Conservation (phyloP, 2,329 filamentous ascomycete genomes). For the Diaporthe longicolla region DNA sequence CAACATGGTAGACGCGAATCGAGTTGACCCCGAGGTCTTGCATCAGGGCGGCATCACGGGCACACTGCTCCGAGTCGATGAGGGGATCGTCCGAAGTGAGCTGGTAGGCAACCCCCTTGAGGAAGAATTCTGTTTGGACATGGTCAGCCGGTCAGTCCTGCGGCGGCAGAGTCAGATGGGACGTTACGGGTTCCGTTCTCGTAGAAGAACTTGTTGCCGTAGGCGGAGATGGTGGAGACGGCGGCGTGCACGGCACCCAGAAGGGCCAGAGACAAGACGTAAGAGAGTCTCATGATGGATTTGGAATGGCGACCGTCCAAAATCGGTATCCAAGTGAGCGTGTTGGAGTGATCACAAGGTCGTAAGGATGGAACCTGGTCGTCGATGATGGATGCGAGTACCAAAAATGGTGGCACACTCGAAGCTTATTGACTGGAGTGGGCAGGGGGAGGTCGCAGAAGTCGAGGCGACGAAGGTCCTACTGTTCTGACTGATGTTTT, state of each 20-base stretch:
- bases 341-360: conserved; percentile 20
- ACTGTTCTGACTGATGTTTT: conserved; percentile 24
- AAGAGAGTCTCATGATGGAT: conserved; percentile 56
- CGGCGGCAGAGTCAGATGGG: conserved; percentile 69
- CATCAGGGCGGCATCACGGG: conserved; percentile 83
- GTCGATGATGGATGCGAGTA: conserved; percentile 14
- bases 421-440: conserved; percentile 13
- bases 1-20: conserved; percentile 91
- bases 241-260: conserved; percentile 52
- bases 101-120: conserved; percentile 78
- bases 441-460: conserved; percentile 20
- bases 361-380: conserved; percentile 30
- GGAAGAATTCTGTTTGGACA: conserved; percentile 52
- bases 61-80: conserved; percentile 81
- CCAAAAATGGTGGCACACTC: conserved; percentile 18
- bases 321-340: conserved; percentile 32
- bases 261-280: conserved; percentile 51
- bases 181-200: conserved; percentile 83
- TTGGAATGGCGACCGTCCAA: conserved; percentile 15
- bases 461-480: not conserved
- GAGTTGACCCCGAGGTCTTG: conserved; percentile 84
- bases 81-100: conserved; percentile 77
- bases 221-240: conserved; percentile 65
- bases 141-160: conserved; percentile 37
- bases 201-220: conserved; percentile 87